Base-by-base conservation (phyloP, 2,329 filamentous ascomycete species). In the Exserohilum turcica region DNA sequence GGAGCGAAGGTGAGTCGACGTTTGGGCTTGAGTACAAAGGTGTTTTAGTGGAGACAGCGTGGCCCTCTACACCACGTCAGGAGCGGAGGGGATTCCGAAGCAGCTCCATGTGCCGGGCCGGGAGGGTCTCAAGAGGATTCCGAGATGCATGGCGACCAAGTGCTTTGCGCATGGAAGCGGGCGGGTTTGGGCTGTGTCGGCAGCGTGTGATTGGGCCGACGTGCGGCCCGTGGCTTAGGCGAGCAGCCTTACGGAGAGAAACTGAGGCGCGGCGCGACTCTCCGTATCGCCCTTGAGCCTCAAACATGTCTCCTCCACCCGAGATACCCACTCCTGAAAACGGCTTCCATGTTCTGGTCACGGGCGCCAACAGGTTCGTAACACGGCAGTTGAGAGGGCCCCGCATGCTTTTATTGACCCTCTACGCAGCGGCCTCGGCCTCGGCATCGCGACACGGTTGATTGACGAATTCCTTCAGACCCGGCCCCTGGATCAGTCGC, bases 401-500 rank as follows among this genome's bases (percentile, higher is more conserved):
- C 7, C 2, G 6, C 10, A 15, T 13, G 13, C 44, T 28, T 28
- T 43, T 52, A 60, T 70, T 78, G 57, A 78, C 66, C 28, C n/a
- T 21, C 37, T 24, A n/a, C 19, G 18, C 74, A 97, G 93, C 72
- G 93, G 93, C 56, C 86, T 97, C 38, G 93, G 93, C 38, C 89
- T 93, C 65, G 87, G 88, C 49, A 92, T 90, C 63, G 90, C 89
- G 72, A 86, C 89, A 68, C 90, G 91, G 56, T 82, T 96, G 51
- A 93, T 96, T 64, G 91, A 96, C 78, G 90, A 96, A 67, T 97
- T 96, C 79, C 85, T 96, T 54, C 78, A 80, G 54, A 84, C 85
- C 10, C 86, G 85, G 31, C 84, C 88, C 27, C 79, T 85, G 43
- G 79, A 81, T 27, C 83, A 90, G 52, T 85, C 88, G 66, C 84